Evolutionary conservation across 2,329 filamentous ascomycete genomes (phyloP).

Genomic region (Fusarium phyllophilum): DNA sequence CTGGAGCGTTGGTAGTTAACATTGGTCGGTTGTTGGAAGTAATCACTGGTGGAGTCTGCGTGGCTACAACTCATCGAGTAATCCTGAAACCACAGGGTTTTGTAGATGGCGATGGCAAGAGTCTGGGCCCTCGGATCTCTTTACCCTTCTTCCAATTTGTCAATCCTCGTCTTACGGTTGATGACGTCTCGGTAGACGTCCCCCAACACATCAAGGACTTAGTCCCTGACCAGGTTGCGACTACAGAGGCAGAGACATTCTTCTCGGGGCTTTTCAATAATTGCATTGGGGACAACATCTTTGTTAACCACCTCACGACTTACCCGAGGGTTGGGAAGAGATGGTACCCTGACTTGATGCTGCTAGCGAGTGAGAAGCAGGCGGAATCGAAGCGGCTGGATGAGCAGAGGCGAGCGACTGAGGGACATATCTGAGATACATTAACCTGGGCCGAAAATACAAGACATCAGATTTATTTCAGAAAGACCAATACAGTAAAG

Average conservation of each 20-base stretch:
- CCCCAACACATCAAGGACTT: neutral
- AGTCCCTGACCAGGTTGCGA: neutral
- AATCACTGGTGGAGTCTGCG: neutral
- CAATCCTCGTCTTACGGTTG: neutral
- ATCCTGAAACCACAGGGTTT: neutral
- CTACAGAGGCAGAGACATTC: neutral
- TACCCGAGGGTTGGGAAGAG: neutral
- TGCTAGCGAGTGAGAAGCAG: neutral
- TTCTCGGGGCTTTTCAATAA: neutral
- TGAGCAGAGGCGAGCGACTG: neutral
- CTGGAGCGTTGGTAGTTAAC: neutral
- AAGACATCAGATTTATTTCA: neutral
- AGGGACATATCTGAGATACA: neutral
- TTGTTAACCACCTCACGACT: neutral
- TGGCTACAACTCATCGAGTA: neutral
- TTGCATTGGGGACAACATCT: neutral
- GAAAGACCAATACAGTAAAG: neutral
- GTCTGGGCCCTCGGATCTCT: neutral
- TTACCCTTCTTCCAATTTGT: neutral
- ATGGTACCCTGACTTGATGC: neutral
- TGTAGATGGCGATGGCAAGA: neutral
- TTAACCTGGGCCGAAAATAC: neutral
- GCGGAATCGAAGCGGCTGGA: neutral
- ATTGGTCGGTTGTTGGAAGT: neutral
- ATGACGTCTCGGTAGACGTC: neutral